Percentiles rank a stretch among this genome's conserved stretches.
phyloP scores from a whole-genome alignment of 257 asterid genomes.

The Scutellaria galericulata region DNA sequence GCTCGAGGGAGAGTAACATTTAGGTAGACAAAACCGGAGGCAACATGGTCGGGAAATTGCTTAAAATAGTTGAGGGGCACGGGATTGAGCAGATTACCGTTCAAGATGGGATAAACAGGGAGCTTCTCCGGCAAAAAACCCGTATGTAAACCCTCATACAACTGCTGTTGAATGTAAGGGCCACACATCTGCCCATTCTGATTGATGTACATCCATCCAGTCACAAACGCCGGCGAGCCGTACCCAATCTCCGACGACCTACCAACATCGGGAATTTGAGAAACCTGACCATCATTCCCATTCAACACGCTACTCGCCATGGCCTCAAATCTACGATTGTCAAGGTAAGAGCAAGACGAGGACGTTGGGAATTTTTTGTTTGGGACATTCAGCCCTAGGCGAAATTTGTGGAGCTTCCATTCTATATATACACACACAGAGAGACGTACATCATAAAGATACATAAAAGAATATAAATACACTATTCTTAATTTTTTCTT shows the following conservation, averaged over 20 bases:
- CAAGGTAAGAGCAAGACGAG: not conserved
- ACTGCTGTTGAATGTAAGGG: conserved; percentile 85
- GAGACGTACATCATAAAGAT: too few species aligned
- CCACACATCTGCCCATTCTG: conserved; percentile 90
- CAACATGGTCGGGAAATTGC: conserved; percentile 81
- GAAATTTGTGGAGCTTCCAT: not conserved
- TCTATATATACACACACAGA: too few species aligned
- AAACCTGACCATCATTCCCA: conserved; percentile 33
- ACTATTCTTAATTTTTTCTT: too few species aligned
- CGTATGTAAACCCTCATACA: conserved; percentile 76
- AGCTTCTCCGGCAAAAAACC: conserved; percentile 87
- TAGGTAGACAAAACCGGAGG: conserved; percentile 75
- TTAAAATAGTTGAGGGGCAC: conserved; percentile 78
- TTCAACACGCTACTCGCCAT: conserved; percentile 39
- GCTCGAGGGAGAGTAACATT: conserved; percentile 36
- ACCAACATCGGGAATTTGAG: conserved; percentile 30
- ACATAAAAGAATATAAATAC: too few species aligned
- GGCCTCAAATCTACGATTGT: conserved; percentile 13
- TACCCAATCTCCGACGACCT: conserved; percentile 30
- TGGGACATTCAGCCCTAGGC: conserved; percentile 32
- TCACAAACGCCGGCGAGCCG: conserved; percentile 44
- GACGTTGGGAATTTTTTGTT: not conserved
- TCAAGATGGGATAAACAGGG: conserved; percentile 74
- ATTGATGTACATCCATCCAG: conserved; percentile 96
- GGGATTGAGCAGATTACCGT: conserved; percentile 60